These are phyloP conservation scores for Cyberlindnera euphorbiiphila DNA, from an alignment of 805 yeast genomes.

Conservation along the genomic window DNA sequence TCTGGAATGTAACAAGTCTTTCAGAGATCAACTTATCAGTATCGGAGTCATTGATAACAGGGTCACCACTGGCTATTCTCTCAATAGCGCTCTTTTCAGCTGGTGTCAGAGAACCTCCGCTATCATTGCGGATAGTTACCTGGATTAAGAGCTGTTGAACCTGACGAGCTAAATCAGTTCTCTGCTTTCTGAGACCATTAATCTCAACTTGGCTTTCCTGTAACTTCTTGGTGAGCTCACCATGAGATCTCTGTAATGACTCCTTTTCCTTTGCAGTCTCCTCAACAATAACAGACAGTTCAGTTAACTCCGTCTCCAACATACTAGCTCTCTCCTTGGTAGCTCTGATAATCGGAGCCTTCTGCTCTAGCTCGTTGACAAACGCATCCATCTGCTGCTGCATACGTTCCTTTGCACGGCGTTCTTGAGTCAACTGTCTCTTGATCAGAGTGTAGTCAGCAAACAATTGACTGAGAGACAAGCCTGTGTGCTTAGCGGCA, in stretches of 20 bases:
- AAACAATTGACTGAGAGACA: conserved; percentile 63
- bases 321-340: conserved; percentile 56
- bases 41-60: conserved; percentile 46
- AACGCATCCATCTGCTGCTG: conserved; percentile 69
- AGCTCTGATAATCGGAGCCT: conserved; percentile 71
- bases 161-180: conserved; percentile 76
- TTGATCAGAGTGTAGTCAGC: conserved; percentile 61
- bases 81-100: conserved; percentile 65
- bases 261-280: conserved; percentile 47
- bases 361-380: conserved; percentile 69
- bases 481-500: conserved; percentile 41
- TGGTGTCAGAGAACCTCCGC: conserved; percentile 57
- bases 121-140: conserved; percentile 50
- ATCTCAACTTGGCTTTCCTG: conserved; percentile 34
- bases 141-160: conserved; percentile 72
- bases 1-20: conserved; percentile 66
- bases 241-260: conserved; percentile 28
- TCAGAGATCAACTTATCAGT: conserved; percentile 70
- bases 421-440: conserved; percentile 65
- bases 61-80: conserved; percentile 38
- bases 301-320: conserved; percentile 52
- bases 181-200: conserved; percentile 47
- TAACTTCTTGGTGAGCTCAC: conserved; percentile 22
- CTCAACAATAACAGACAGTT: conserved; percentile 54
- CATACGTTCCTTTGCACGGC: conserved; percentile 63